Base-by-base conservation (phyloP, 78 protist species). In the Dictyostelium discoideum region DNA sequence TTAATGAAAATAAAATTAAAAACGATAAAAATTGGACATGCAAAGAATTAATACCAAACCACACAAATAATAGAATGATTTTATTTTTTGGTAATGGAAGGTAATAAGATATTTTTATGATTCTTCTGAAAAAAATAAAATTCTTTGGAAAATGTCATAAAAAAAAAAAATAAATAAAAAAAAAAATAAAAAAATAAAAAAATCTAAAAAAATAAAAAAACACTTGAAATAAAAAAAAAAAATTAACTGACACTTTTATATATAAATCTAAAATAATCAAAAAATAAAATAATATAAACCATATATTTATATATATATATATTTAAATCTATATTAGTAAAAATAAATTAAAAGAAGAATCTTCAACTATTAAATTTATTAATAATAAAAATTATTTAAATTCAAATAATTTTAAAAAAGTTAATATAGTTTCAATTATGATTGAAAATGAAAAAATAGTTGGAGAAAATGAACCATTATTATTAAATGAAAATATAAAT, bases 361-460 rank as follows among this genome's bases (percentile, higher is more conserved):
- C 65, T 16, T 16, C 65, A 54, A 54, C 11, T 54, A 54, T 54
- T 54, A 54, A 54, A 54, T 54, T 54, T 54, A 16, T 7, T 5
- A 22, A 65, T 24, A 20, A 65, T 22, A 0, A 65, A 9, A 65
- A 65, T n/a, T n/a, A 65, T 24, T 9, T n/a, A 10, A 65, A 65
- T 42, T 42, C 46, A 42, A 42, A 65, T 65, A 65, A 65, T 65
- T 24, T 65, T 24, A 65, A 65, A 65, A 65, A 7, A 65, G 74
- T 65, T 65, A n/a, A 78, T 26, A 37, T 42, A 78, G 9, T 40
- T 7, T 83, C 87, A 44, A 83, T 83, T 83, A 83, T 83, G 87
- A 20, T 83, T 44, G 63, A 29, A 26, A 40, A 80, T 11, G 72
- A 80, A 37, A 46, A 20, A 22, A 48, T 80, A 37, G 42, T 80